Percentiles rank a stretch among this genome's conserved stretches.
phyloP scores from a whole-genome alignment of 2,329 filamentous ascomycete genomes.

The Colletotrichum gigasporum region DNA sequence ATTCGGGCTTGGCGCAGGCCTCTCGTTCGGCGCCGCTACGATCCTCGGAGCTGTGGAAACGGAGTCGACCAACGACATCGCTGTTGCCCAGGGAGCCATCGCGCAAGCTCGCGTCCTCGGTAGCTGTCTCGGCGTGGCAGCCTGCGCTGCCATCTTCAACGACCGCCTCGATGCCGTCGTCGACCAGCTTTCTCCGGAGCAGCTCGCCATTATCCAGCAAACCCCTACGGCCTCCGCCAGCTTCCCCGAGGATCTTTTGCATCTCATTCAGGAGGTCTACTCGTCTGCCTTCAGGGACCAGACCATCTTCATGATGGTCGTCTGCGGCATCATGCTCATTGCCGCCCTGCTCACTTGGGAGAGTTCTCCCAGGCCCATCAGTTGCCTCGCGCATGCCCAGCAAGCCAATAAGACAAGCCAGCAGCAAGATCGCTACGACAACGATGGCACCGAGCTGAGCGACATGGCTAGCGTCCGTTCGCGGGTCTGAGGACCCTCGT shows the following conservation, averaged over 20 bases:
- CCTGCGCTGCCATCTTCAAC: conserved; percentile 69
- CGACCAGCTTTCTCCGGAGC: conserved; percentile 43
- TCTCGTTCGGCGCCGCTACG: conserved; percentile 65
- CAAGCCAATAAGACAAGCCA: conserved; percentile 17
- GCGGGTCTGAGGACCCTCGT: neutral
- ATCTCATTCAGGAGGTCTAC: conserved; percentile 51
- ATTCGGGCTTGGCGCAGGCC: conserved; percentile 67
- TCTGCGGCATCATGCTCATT: conserved; percentile 53
- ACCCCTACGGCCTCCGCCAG: conserved; percentile 51
- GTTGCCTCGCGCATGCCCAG: conserved; percentile 13
- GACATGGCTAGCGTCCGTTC: conserved; percentile 27
- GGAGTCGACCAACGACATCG: conserved; percentile 57
- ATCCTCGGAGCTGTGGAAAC: conserved; percentile 65
- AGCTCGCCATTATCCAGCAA: conserved; percentile 54
- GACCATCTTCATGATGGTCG: conserved; percentile 55
- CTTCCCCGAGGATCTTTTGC: conserved; percentile 43
- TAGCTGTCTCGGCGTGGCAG: conserved; percentile 66
- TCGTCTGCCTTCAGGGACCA: conserved; percentile 56
- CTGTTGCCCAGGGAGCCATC: conserved; percentile 67
- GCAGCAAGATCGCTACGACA: neutral
- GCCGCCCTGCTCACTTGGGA: conserved; percentile 56
- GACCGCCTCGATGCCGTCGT: conserved; percentile 50
- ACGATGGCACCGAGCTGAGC: conserved; percentile 24
- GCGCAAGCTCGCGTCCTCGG: conserved; percentile 69
- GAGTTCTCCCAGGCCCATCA: conserved; percentile 47